A percentile compares a stretch with the other conserved stretches of the same genome.
Conservation (phyloP, 164 flowering plant species). For the Piper longum region DNA sequence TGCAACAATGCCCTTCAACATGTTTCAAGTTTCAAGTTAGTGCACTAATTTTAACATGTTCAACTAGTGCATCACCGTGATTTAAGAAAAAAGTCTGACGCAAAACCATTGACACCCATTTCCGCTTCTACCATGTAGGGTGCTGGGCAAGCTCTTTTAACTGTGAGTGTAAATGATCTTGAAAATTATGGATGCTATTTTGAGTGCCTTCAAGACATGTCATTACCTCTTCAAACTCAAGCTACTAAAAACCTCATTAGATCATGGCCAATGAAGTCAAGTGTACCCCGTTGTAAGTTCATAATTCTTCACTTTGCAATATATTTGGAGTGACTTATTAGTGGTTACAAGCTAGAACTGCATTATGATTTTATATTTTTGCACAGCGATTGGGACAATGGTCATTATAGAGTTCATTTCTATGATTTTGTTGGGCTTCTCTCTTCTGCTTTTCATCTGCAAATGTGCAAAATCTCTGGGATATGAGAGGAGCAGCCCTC, state of each 20-base stretch:
- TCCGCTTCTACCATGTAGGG: not conserved
- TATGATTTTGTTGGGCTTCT: constrained; percentile 38
- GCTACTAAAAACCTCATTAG: constrained; percentile 41
- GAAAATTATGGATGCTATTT: constrained; percentile 77
- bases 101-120: no score
- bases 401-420: constrained; percentile 41
- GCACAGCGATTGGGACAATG: constrained; percentile 56
- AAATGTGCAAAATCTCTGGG: constrained; percentile 58
- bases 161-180: constrained; percentile 59
- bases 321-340: not conserved
- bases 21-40: constrained; percentile 55
- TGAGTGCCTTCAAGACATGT: constrained; percentile 35
- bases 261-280: constrained; percentile 49
- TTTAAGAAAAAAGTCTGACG: no score
- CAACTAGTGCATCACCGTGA: no score
- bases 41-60: not conserved
- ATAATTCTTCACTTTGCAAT: no score
- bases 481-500: constrained; percentile 26
- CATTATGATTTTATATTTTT: not conserved
- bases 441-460: constrained; percentile 58
- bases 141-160: constrained; percentile 44
- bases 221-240: constrained; percentile 43
- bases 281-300: constrained; percentile 46
- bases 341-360: not conserved
- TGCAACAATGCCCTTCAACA: constrained; percentile 58